A percentile compares a stretch with the other conserved stretches of the same genome.
These are phyloP conservation scores for Sporothrix variecibatus DNA, from an alignment of 2,329 filamentous ascomycete species.

Conservation along the genomic window DNA sequence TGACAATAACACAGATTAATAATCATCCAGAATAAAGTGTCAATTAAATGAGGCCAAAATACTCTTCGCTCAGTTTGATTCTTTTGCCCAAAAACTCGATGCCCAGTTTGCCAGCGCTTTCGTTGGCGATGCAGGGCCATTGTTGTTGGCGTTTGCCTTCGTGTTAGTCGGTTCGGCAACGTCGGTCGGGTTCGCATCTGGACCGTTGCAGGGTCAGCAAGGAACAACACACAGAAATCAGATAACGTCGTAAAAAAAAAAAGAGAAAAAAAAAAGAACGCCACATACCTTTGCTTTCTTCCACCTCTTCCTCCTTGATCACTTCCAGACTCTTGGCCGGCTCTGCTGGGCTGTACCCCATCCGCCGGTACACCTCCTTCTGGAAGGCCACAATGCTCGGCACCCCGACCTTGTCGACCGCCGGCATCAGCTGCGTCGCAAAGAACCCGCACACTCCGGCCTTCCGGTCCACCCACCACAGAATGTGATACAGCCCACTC, in stretches of 20 bases:
- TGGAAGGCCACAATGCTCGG: conserved; percentile 22
- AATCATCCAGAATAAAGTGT: background rate
- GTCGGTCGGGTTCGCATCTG: background rate
- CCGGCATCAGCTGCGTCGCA: conserved; percentile 32
- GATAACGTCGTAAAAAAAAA: too few relatives aligned
- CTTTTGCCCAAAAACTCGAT: conserved; percentile 13
- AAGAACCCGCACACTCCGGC: conserved; percentile 35
- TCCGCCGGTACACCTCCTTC: conserved; percentile 22
- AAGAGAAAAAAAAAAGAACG: background rate
- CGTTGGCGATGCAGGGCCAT: conserved; percentile 12
- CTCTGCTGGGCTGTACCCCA: conserved; percentile 8
- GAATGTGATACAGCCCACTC: conserved; percentile 34
- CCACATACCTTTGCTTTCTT: background rate
- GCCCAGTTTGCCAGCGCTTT: background rate
- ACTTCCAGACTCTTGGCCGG: background rate
- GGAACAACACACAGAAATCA: background rate
- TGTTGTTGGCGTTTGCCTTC: background rate
- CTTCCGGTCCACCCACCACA: conserved; percentile 35
- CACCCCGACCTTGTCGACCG: conserved; percentile 23
- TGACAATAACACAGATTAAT: background rate
- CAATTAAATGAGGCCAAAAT: background rate
- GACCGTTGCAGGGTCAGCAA: background rate
- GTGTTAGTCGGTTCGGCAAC: background rate
- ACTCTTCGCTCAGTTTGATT: background rate
- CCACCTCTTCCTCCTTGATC: background rate